phyloP scores from a whole-genome alignment of 768 basidiomycete genomes.

The Cytidiella melzeri region DNA sequence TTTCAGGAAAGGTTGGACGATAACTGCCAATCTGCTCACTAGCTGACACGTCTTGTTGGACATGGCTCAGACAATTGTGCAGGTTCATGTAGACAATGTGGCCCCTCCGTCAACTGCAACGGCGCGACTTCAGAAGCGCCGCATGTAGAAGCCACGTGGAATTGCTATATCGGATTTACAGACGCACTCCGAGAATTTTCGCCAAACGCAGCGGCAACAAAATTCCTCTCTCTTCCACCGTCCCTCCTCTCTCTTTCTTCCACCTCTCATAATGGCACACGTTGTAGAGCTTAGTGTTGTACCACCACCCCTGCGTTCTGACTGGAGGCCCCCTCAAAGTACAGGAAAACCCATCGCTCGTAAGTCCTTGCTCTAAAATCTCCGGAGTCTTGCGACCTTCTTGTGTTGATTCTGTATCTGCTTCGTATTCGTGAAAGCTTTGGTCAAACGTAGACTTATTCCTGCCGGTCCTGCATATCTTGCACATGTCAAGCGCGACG shows the following conservation, averaged over 20 bases:
- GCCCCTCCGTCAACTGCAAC: too few relatives aligned
- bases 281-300: constrained; percentile 33
- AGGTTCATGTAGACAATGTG: background rate
- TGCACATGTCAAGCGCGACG: constrained; percentile 68
- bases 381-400: constrained; percentile 7
- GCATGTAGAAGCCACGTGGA: too few relatives aligned
- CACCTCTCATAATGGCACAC: constrained; percentile 18
- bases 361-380: constrained; percentile 16
- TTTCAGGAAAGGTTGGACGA: background rate
- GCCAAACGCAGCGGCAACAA: background rate
- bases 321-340: constrained; percentile 36
- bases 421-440: constrained; percentile 28
- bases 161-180: background rate
- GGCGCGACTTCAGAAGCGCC: too few relatives aligned
- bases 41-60: background rate
- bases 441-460: constrained; percentile 50
- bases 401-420: constrained; percentile 8
- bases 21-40: background rate
- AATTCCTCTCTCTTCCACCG: background rate
- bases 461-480: constrained; percentile 88
- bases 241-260: background rate
- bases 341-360: constrained; percentile 30
- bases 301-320: constrained; percentile 37
- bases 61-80: background rate
- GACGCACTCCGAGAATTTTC: constrained; percentile 8